Evolutionary conservation across 805 yeast genomes (phyloP), one percentile per base, ranked within the genome.

Genomic region (Maudiozyma turicensis): DNA sequence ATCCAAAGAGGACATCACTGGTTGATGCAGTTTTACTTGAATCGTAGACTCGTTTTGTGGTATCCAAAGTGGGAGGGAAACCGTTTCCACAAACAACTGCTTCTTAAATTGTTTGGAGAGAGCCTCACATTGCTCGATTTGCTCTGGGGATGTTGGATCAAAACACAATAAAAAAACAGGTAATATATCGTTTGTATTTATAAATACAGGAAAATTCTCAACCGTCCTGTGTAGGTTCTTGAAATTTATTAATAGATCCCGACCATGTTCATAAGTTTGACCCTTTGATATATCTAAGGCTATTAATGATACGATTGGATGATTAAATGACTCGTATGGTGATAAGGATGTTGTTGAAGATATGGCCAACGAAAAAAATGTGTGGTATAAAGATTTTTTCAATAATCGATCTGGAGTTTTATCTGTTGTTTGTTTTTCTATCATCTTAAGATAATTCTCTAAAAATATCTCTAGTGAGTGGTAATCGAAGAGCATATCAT

Each of bases 261-360:
- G 73, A 5, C 93, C 80, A n/a, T 68, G 65, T 10, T 77, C 81
- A 33, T 78, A 63, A 11, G 52, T 53, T 50, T 64, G 60, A 1
- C 58, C 59, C 32, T 47, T 49, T 13, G 58, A 50, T 28, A 64
- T 51, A 49, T 86, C 77, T 3, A 88, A 71, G 0, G 82, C 81
- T 46, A 88, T 73, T 11, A 91, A 61, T 40, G 89, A 84, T 2
- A 86, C 75, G 1, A 88, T 77, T 0, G 97, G 97, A 61, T 90
- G 96, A 55, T 85, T 82, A 63, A 89, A 81, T 5, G 88, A 82
- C 64, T 91, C 97, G 61, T 86, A 87, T 1, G 91, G 81, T 2
- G 86, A 79, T 8, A 86, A 66, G 7, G 74, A 73, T 11, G 78
- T 74, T 10, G 84, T 72, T 3, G 87, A 74, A 7, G 84, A 69